Conservation (phyloP, 768 basidiomycete species). For the Pleurotus eryngii region DNA sequence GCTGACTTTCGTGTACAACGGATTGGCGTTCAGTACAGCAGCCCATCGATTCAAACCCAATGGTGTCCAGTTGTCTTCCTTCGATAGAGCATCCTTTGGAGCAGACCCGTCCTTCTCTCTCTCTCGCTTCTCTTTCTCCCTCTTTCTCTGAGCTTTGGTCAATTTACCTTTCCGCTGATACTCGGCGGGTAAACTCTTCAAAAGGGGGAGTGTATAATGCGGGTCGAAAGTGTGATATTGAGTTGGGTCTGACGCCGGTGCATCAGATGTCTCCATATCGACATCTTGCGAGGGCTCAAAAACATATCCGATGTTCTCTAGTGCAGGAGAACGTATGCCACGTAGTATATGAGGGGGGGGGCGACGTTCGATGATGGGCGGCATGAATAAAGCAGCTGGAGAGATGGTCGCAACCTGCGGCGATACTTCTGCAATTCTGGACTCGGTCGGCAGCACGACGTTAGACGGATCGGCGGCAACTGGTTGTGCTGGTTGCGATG, state of each 20-base stretch:
- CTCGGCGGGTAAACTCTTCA: slow-evolving; percentile 46
- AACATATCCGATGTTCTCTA: not conserved
- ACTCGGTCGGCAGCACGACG: too few species aligned
- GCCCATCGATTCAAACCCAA: slow-evolving; percentile 72
- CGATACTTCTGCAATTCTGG: slow-evolving; percentile 17
- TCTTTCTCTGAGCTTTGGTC: slow-evolving; percentile 43
- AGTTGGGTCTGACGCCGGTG: slow-evolving; percentile 13
- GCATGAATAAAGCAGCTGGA: slow-evolving; percentile 21
- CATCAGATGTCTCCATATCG: slow-evolving; percentile 9
- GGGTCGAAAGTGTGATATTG: slow-evolving; percentile 33
- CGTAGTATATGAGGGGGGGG: slow-evolving; percentile 19
- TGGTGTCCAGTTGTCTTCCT: slow-evolving; percentile 52
- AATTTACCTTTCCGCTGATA: slow-evolving; percentile 47
- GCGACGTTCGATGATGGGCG: slow-evolving; percentile 32
- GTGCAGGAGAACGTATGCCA: slow-evolving; percentile 20
- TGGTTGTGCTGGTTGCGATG: not conserved
- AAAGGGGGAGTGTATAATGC: slow-evolving; percentile 45
- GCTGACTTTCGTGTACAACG: slow-evolving; percentile 65
- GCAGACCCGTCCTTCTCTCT: slow-evolving; percentile 39
- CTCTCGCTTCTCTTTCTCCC: slow-evolving; percentile 45
- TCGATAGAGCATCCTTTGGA: slow-evolving; percentile 38
- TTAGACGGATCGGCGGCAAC: slow-evolving; percentile 5
- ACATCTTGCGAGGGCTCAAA: slow-evolving; percentile 19
- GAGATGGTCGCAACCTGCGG: slow-evolving; percentile 24
- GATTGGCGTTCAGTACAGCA: slow-evolving; percentile 73